Evolutionary conservation across 225 moss, liverwort and hornwort genomes (phyloP), one percentile per base, ranked within the genome.

Genomic region (Sphagnum tenellum): DNA sequence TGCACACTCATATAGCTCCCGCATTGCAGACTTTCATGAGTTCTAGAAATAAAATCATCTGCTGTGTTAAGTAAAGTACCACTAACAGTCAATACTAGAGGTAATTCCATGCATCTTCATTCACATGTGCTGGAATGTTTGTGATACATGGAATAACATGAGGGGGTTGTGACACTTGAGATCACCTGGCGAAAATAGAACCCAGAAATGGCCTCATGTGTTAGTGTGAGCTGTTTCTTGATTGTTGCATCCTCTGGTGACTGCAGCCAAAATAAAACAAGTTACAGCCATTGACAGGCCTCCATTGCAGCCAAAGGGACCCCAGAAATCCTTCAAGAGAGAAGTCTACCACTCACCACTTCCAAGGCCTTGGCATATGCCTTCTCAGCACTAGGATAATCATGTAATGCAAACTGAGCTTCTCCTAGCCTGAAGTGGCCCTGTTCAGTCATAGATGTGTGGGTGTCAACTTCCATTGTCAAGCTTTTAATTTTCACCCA

Each of bases 161-260:
- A 14, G 48, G 47, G 8, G 47, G 64, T n/a, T 2, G 9, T 56
- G 55, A 9, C n/a, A n/a, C 9, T 56, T n/a, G n/a, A 9, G 46
- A 46, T 69, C 29, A 83, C 82, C 79, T 83, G 83, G 59, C 96
- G 85, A 65, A 98, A 92, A 65, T 92, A 98, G 47, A 98, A 98
- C 2, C 96, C 96, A 56, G 75, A 73, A 69, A 83, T 71, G n/a
- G 96, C 96, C 78, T 98, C 96, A 45, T 76, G 82, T 61, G 90
- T 75, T 57, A 92, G 77, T 59, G 62, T 4, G 52, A 90, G 65
- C 71, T 82, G 88, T 71, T 75, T 81, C 73, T 80, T 87, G 69
- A 98, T 60, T 5, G 92, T 87, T 8, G 4, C 66, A 66, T 98
- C 96, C 9, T 88, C 86, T 9, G 64, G 66, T 56, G 88, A 71